Conservation (phyloP, 176 grass and related monocot genomes). For the Carex kokanica region DNA sequence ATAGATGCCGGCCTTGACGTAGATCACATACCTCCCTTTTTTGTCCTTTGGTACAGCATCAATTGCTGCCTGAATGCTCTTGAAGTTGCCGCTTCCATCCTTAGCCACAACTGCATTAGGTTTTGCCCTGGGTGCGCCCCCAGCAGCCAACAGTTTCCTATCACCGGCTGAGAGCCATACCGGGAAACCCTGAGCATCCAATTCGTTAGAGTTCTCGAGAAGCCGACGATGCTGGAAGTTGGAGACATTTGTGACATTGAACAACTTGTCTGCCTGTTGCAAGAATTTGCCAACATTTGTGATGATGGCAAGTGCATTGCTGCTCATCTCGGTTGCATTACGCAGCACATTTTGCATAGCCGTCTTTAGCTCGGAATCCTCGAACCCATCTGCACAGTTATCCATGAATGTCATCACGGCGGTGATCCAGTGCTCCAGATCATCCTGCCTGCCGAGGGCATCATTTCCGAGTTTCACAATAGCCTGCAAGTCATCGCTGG, state of each 20-base stretch:
- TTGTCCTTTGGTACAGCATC: constrained; percentile 38
- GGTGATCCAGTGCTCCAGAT: constrained; percentile 62
- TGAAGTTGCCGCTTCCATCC: constrained; percentile 86
- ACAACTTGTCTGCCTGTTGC: background rate
- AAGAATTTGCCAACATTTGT: constrained; percentile 35
- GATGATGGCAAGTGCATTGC: constrained; percentile 81
- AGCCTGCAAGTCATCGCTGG: constrained; percentile 40
- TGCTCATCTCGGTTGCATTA: constrained; percentile 76
- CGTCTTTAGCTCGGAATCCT: constrained; percentile 48
- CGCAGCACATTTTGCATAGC: constrained; percentile 64
- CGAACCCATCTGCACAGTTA: constrained; percentile 80
- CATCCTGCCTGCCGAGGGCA: constrained; percentile 30
- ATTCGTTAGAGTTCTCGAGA: constrained; percentile 7
- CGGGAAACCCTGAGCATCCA: constrained; percentile 46
- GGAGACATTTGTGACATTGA: constrained; percentile 17
- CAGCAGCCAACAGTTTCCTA: constrained; percentile 51
- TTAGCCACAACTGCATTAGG: constrained; percentile 68
- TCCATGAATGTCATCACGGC: constrained; percentile 60
- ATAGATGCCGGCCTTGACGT: constrained; percentile 87
- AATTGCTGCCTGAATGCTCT: constrained; percentile 71
- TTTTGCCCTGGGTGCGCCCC: background rate
- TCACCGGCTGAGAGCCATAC: constrained; percentile 46
- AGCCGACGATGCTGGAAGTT: constrained; percentile 39
- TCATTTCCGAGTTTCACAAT: constrained; percentile 34
- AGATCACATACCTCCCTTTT: constrained; percentile 58